phyloP scores from a whole-genome alignment of 73 alveolate species.

The Paraurostyla sp. region DNA sequence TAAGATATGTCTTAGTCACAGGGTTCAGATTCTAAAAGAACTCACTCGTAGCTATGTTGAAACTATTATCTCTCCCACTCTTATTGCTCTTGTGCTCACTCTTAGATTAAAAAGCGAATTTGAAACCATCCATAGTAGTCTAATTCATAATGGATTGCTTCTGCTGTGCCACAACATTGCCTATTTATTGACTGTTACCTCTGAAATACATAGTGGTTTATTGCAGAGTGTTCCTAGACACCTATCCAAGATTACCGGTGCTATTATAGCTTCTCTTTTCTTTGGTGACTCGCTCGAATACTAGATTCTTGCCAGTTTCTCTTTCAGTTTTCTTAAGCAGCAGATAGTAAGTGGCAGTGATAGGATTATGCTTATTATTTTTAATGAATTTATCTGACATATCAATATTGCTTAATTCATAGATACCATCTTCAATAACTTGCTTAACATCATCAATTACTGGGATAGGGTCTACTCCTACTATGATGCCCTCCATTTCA shows the following conservation, averaged over 20 bases:
- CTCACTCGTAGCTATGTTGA: constrained; percentile 1
- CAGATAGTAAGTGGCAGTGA: constrained; percentile 88
- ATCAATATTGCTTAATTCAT: not conserved
- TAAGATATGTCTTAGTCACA: not conserved
- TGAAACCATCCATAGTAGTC: constrained; percentile 26
- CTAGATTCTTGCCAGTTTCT: constrained; percentile 34
- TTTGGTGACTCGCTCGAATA: constrained; percentile 57
- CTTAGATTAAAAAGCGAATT: not conserved
- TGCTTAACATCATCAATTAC: constrained; percentile 64
- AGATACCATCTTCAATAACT: constrained; percentile 37
- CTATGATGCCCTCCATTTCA: constrained; percentile 54
- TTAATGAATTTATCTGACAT: not conserved
- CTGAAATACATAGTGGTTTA: constrained; percentile 13
- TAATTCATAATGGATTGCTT: constrained; percentile 4
- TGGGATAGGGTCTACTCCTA: constrained; percentile 64
- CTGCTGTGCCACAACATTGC: not conserved
- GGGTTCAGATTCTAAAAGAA: constrained; percentile 25
- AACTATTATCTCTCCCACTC: not conserved
- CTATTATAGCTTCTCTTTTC: constrained; percentile 71
- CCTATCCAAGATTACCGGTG: constrained; percentile 36
- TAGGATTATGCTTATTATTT: constrained; percentile 84
- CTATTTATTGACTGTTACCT: constrained; percentile 16
- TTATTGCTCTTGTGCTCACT: not conserved
- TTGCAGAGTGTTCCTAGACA: not conserved
- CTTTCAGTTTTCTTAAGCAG: constrained; percentile 72